A percentile compares a stretch with the other conserved stretches of the same genome.
Conservation (phyloP, 768 basidiomycete genomes). For the Mycena capillaripes region DNA sequence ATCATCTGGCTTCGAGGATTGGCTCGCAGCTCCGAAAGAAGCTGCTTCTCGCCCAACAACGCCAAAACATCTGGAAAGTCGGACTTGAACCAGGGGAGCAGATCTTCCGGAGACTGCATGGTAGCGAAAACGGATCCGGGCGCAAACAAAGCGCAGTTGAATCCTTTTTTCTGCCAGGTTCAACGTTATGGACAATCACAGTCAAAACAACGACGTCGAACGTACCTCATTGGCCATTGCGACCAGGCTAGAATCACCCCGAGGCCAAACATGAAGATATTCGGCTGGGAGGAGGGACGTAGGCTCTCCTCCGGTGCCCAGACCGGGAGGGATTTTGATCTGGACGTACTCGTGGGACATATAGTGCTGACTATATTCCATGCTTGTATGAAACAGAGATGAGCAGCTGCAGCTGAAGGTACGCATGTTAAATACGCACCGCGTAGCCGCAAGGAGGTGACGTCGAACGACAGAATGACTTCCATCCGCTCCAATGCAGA, state of each 20-base stretch:
- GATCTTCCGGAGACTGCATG: slow-evolving; percentile 55
- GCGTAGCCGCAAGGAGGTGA: slow-evolving; percentile 80
- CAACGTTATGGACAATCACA: not conserved
- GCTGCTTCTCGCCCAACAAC: slow-evolving; percentile 71
- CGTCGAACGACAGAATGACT: slow-evolving; percentile 78
- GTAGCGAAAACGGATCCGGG: slow-evolving; percentile 68
- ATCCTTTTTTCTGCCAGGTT: slow-evolving; percentile 75
- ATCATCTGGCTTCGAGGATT: slow-evolving; percentile 81
- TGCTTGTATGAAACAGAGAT: slow-evolving; percentile 54
- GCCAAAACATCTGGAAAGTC: slow-evolving; percentile 76
- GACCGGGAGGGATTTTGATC: slow-evolving; percentile 76
- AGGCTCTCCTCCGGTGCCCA: slow-evolving; percentile 53
- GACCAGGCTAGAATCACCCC: slow-evolving; percentile 88
- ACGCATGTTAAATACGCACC: slow-evolving; percentile 54
- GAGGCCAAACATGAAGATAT: slow-evolving; percentile 89
- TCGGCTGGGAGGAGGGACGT: slow-evolving; percentile 77
- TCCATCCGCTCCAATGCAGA: slow-evolving; percentile 82
- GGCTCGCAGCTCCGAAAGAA: slow-evolving; percentile 69
- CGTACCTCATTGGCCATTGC: slow-evolving; percentile 82
- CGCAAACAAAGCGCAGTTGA: slow-evolving; percentile 84
- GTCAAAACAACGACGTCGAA: not conserved
- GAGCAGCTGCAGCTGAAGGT: not conserved
- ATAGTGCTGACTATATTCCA: slow-evolving; percentile 83
- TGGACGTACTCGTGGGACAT: slow-evolving; percentile 87
- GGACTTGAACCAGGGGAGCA: slow-evolving; percentile 67